These are phyloP conservation scores for Chlorokybus atmophyticus DNA, from an alignment of 139 green algal genomes.

Conservation along the genomic window DNA sequence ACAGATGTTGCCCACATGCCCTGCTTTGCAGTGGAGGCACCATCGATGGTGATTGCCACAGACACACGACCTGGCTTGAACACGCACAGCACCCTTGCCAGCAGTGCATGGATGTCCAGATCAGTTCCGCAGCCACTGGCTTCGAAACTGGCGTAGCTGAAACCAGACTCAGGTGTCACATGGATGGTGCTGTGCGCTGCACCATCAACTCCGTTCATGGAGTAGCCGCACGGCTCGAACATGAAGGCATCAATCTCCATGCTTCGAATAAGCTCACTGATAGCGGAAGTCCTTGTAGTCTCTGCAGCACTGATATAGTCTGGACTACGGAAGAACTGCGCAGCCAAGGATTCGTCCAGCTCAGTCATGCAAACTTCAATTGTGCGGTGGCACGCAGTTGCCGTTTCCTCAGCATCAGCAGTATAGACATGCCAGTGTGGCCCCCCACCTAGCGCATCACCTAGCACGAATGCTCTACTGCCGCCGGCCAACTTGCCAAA, in stretches of 20 bases:
- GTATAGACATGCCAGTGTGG: conserved; percentile 83
- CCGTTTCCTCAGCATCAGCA: conserved; percentile 27
- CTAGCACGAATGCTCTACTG: conserved; percentile 65
- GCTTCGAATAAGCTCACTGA: conserved; percentile 53
- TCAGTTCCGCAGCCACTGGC: conserved; percentile 8
- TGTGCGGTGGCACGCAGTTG: conserved; percentile 35
- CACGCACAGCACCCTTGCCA: conserved; percentile 26
- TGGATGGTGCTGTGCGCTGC: conserved; percentile 85
- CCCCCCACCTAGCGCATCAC: conserved; percentile 38
- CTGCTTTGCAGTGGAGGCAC: background rate
- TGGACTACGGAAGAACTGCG: conserved; percentile 60
- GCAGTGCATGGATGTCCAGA: conserved; percentile 21
- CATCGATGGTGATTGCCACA: conserved; percentile 40
- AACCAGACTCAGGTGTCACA: conserved; percentile 86
- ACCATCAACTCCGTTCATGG: conserved; percentile 78
- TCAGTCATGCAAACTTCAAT: conserved; percentile 95
- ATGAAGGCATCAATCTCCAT: conserved; percentile 88
- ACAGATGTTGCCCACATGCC: conserved; percentile 9
- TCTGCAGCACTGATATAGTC: conserved; percentile 34
- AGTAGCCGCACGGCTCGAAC: conserved; percentile 98
- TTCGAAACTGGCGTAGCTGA: conserved; percentile 85
- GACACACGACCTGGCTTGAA: conserved; percentile 44
- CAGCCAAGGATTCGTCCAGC: conserved; percentile 43
- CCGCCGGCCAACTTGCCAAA: conserved; percentile 53
- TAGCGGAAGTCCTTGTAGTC: conserved; percentile 39